Percentiles rank a stretch among this genome's conserved stretches.
Evolutionary conservation across 441 rosid species (phyloP).

Genomic region (Manihot esculenta): DNA sequence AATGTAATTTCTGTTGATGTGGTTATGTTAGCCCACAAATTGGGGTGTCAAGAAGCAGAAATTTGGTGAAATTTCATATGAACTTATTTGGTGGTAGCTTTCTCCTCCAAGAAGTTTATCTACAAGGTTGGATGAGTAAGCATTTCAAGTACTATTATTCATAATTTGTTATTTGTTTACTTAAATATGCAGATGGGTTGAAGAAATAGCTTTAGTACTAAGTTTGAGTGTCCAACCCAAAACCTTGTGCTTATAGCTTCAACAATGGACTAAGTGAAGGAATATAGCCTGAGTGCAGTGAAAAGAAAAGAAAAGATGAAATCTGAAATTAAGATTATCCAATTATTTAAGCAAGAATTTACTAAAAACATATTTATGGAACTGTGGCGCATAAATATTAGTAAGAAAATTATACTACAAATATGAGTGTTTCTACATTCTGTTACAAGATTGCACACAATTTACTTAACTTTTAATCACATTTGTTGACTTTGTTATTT

Average conservation of each 20-base stretch:
- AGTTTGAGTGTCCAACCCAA: background rate
- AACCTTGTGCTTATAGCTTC: background rate
- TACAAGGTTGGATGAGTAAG: background rate
- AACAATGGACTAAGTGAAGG: too few species aligned
- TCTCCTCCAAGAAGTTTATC: background rate
- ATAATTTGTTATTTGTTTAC: background rate
- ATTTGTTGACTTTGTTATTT: conserved; percentile 21
- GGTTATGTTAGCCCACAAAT: background rate
- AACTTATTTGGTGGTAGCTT: background rate
- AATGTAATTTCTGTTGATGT: background rate
- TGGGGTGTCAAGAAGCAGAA: background rate
- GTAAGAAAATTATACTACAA: background rate
- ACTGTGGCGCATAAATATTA: too few species aligned
- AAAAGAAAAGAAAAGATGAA: too few species aligned
- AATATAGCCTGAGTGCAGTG: too few species aligned
- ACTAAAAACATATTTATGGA: too few species aligned
- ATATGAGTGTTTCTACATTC: background rate
- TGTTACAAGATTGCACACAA: background rate
- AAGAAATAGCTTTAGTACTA: background rate
- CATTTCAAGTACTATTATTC: background rate
- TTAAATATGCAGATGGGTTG: background rate
- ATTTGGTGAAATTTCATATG: too few species aligned
- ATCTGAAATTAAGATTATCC: too few species aligned
- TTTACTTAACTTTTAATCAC: conserved; percentile 2
- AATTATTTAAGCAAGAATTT: too few species aligned